These are phyloP conservation scores for Dendryphion nanum DNA, from an alignment of 2,329 filamentous ascomycete species.

Conservation along the genomic window DNA sequence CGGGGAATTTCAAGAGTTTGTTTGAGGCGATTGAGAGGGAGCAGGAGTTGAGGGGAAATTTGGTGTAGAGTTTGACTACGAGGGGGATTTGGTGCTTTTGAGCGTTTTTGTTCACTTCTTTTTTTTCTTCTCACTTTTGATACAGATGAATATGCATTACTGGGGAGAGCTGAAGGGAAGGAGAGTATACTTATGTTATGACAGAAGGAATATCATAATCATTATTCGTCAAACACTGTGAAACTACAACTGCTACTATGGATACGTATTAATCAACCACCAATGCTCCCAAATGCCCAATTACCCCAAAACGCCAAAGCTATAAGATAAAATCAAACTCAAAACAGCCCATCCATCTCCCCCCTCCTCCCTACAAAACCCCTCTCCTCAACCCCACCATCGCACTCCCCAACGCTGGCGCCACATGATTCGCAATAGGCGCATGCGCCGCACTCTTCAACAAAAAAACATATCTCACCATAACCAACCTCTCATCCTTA, in stretches of 20 bases:
- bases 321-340: too few relatives aligned
- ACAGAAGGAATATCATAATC: too few relatives aligned
- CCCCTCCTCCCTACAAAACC: slow-evolving; percentile 7
- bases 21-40: slow-evolving; percentile 96
- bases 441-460: slow-evolving; percentile 11
- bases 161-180: too few relatives aligned
- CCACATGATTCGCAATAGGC: slow-evolving; percentile 16
- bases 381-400: slow-evolving; percentile 18
- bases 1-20: slow-evolving; percentile 91
- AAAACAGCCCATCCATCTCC: too few relatives aligned
- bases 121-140: too few relatives aligned
- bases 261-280: too few relatives aligned
- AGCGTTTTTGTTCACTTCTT: background rate
- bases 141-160: too few relatives aligned
- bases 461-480: slow-evolving; percentile 37
- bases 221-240: too few relatives aligned
- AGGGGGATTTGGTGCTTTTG: background rate
- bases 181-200: too few relatives aligned
- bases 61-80: slow-evolving; percentile 44
- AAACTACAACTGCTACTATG: too few relatives aligned
- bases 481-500: slow-evolving; percentile 23
- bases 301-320: too few relatives aligned
- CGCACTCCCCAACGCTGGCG: slow-evolving; percentile 16
- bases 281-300: too few relatives aligned
- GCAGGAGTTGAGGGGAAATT: slow-evolving; percentile 80